Evolutionary conservation across 1,139 yeast genomes (phyloP).

Genomic region (Diutina catenulata): DNA sequence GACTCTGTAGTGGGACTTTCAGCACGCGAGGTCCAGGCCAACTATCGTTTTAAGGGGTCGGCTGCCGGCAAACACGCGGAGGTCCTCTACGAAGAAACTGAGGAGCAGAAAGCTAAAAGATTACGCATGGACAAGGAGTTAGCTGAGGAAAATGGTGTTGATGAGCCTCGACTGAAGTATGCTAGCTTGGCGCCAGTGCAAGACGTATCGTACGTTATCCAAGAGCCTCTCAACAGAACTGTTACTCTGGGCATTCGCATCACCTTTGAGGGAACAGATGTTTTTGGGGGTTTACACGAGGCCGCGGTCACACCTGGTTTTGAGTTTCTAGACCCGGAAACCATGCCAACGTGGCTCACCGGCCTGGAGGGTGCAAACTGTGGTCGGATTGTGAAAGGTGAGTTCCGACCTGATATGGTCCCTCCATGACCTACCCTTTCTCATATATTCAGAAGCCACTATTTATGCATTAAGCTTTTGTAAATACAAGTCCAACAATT

Average conservation of each 20-base stretch:
- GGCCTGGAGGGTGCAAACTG: constrained; percentile 55
- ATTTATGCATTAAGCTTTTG: neutral
- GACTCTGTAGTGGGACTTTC: constrained; percentile 2
- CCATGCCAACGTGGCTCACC: constrained; percentile 65
- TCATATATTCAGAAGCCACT: too few relatives aligned
- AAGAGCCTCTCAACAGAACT: constrained; percentile 13
- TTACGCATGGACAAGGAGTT: too few relatives aligned
- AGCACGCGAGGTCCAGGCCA: constrained; percentile 26
- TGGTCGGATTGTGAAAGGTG: constrained; percentile 38
- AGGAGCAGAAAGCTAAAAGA: too few relatives aligned
- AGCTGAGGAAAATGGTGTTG: constrained; percentile 12
- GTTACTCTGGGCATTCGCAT: constrained; percentile 26
- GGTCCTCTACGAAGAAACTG: constrained; percentile 24
- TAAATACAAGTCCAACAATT: neutral
- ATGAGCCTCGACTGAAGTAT: constrained; percentile 15
- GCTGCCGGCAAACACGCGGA: constrained; percentile 13
- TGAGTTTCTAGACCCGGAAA: constrained; percentile 34
- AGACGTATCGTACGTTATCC: constrained; percentile 31
- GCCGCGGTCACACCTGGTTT: constrained; percentile 28
- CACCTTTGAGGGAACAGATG: constrained; percentile 56
- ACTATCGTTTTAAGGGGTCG: constrained; percentile 47
- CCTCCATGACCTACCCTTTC: too few relatives aligned
- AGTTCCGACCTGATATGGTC: constrained; percentile 15
- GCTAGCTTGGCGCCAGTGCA: constrained; percentile 46
- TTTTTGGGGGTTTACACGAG: constrained; percentile 73